phyloP scores from a whole-genome alignment of 2,329 filamentous ascomycete genomes.

The Cylindrodendrum hubeiense region DNA sequence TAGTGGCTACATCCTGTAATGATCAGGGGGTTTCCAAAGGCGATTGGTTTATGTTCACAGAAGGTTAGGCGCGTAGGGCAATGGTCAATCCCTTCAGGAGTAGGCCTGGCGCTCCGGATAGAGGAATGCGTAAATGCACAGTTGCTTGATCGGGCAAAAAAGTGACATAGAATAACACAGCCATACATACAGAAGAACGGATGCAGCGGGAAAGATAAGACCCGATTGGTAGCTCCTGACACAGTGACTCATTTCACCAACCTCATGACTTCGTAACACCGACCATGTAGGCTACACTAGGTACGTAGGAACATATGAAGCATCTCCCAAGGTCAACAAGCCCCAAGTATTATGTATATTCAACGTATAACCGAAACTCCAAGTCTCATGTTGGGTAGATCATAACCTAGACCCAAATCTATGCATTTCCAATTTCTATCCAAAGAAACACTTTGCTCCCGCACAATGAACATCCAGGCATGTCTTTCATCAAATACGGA shows the following conservation, averaged over 20 bases:
- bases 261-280: neutral
- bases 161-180: too few species aligned
- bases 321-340: neutral
- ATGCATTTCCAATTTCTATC: slow-evolving; percentile 26
- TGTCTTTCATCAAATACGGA: slow-evolving; percentile 4
- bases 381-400: slow-evolving; percentile 10
- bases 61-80: too few species aligned
- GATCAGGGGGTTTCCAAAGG: too few species aligned
- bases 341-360: slow-evolving; percentile 4
- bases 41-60: too few species aligned
- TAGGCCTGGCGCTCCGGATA: too few species aligned
- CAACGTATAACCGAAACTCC: slow-evolving; percentile 10
- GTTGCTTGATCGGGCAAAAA: too few species aligned
- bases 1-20: too few species aligned
- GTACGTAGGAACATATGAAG: neutral
- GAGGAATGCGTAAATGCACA: too few species aligned
- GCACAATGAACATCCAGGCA: slow-evolving; percentile 13
- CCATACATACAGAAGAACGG: neutral
- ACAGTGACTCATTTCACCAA: neutral
- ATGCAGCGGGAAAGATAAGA: neutral
- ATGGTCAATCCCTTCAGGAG: too few species aligned
- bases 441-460: slow-evolving; percentile 35
- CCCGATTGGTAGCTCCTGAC: neutral
- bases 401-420: slow-evolving; percentile 2
- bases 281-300: neutral